Evolutionary conservation across 2,329 filamentous ascomycete genomes (phyloP), one percentile per base, ranked within the genome.

Genomic region (Colletotrichum lentis): DNA sequence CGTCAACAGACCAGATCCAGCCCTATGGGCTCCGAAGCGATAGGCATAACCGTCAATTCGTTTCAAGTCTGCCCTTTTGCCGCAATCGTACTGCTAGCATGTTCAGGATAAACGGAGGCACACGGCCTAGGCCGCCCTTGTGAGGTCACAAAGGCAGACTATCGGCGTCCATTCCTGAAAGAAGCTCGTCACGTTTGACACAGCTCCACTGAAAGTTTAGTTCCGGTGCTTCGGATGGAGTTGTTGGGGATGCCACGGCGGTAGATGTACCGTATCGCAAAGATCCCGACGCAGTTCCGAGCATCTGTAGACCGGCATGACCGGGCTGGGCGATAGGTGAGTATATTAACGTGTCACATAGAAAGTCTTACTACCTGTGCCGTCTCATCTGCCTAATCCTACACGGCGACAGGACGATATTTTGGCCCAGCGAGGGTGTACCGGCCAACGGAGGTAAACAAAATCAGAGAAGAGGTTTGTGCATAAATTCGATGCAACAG

Each of bases 151-250:
- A 7, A 35, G 1, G 31, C 10, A 35, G 31, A 35, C 31, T 35
- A 3, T 31, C 31, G 31, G n/a, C 1, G 35, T 12, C 11, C 44
- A 47, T 64, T 46, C 18, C 10, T 18, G 46, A 41, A 7, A 14
- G 10, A 35, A 35, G 12, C 7, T 43, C 44, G 24, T 43, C 43
- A 20, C 39, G 53, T 2, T 12, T 60, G 49, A 59, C 24, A 24
- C 20, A 12, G 49, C 35, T 22, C 55, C 49, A 37, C 65, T 47
- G n/a, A 49, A 7, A 16, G 18, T 5, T 37, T 31, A 3, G 27
- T 16, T 55, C 5, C 16, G 31, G 11, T 59, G 64, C 55, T 35
- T 64, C 65, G 22, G 49, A 60, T 68, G 65, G 43, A 68, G 64
- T 44, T n/a, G 5, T 18, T 35, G 44, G 3, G 18, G 20, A 18